Conservation (phyloP, 2,329 filamentous ascomycete species). For the Fusarium sterilihyphosum region DNA sequence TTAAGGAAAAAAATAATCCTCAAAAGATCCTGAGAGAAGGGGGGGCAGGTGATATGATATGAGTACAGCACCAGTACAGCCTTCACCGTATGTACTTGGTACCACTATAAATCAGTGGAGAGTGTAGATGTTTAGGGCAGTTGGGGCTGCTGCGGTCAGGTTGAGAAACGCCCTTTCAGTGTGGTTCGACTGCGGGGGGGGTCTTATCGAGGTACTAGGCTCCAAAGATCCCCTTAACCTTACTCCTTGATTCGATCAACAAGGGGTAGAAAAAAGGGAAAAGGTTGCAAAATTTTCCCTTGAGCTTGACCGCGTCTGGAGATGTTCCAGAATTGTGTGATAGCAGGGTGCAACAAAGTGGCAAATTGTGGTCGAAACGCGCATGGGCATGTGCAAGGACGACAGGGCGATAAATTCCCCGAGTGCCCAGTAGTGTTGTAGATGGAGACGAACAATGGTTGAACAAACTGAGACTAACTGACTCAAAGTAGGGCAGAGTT, state of each 20-base stretch:
- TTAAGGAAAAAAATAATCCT: conserved; percentile 22
- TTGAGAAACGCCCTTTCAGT: conserved; percentile 32
- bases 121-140: conserved; percentile 33
- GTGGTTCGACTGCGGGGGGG: conserved; percentile 45
- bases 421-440: conserved; percentile 21
- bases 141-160: conserved; percentile 23
- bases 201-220: conserved; percentile 34
- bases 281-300: conserved; percentile 38
- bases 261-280: conserved; percentile 22
- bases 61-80: conserved; percentile 28
- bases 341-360: conserved; percentile 41
- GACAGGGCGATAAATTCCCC: conserved; percentile 42
- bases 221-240: conserved; percentile 37
- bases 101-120: conserved; percentile 37
- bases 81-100: conserved; percentile 25
- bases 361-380: conserved; percentile 40
- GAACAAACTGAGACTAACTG: conserved; percentile 16
- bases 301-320: conserved; percentile 36
- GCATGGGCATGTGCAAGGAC: conserved; percentile 43
- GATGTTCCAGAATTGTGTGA: conserved; percentile 42
- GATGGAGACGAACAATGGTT: conserved; percentile 26
- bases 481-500: conserved; percentile 12
- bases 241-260: conserved; percentile 39
- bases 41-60: conserved; percentile 39
- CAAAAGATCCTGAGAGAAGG: conserved; percentile 24